Conservation (phyloP, 2,329 filamentous ascomycete genomes). For the Aureobasidium sp. region DNA sequence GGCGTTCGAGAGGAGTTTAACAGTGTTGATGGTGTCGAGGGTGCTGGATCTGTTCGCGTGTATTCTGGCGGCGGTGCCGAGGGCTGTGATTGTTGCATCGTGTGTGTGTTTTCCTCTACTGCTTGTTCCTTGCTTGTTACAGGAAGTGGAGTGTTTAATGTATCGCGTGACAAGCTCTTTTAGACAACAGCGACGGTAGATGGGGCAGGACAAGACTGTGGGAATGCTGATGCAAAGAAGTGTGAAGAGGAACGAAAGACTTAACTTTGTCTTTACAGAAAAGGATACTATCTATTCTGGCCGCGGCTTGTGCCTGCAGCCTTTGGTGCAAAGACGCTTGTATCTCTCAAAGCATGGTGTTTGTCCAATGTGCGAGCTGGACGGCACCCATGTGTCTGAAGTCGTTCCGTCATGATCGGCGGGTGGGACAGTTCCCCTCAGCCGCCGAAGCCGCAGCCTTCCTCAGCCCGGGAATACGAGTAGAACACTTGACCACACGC, state of each 20-base stretch:
- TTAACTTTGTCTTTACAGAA: background rate
- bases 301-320: background rate
- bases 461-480: background rate
- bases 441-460: background rate
- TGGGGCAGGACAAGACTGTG: no score
- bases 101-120: background rate
- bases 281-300: background rate
- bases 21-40: background rate
- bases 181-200: background rate
- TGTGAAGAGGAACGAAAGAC: background rate
- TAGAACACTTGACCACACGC: background rate
- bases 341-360: background rate
- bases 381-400: background rate
- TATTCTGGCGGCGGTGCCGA: background rate
- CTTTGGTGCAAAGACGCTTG: background rate
- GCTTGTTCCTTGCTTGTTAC: background rate
- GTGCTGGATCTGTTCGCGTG: background rate
- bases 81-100: background rate
- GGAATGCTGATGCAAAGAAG: no score
- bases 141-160: background rate
- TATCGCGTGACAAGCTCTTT: background rate
- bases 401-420: constrained; percentile 4
- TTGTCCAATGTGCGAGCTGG: constrained; percentile 2
- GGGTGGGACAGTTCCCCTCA: no score
- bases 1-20: background rate